phyloP scores from a whole-genome alignment of 257 asterid genomes.

The Galeopsis tetrahit region DNA sequence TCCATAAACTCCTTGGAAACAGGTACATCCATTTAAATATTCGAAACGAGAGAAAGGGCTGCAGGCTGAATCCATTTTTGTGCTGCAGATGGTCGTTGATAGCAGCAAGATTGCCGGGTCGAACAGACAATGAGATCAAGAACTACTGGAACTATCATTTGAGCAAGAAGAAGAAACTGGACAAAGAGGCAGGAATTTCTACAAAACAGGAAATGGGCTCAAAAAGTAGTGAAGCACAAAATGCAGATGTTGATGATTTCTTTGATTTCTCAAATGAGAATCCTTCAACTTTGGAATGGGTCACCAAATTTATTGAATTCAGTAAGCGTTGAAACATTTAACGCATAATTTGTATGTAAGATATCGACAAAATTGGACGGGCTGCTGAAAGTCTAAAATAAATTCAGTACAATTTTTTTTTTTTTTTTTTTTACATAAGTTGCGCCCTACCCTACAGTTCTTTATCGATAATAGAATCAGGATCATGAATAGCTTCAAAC shows the following conservation, averaged over 20 bases:
- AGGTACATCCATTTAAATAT: constrained; percentile 34
- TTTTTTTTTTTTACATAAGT: too few relatives aligned
- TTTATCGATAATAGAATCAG: too few relatives aligned
- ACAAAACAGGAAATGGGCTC: constrained; percentile 21
- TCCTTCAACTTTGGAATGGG: constrained; percentile 64
- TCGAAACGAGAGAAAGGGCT: not conserved
- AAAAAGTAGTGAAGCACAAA: constrained; percentile 14
- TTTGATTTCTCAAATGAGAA: constrained; percentile 65
- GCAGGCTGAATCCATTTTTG: constrained; percentile 12
- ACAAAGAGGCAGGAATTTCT: constrained; percentile 37
- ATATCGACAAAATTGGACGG: too few relatives aligned
- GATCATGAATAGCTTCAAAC: too few relatives aligned
- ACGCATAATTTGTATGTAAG: not conserved
- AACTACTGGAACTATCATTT: constrained; percentile 50
- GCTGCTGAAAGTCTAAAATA: too few relatives aligned
- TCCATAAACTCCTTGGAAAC: constrained; percentile 61
- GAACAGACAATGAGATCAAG: constrained; percentile 60
- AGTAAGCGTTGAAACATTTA: constrained; percentile 12
- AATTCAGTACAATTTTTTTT: too few relatives aligned
- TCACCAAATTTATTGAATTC: constrained; percentile 45
- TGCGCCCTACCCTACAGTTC: too few relatives aligned
- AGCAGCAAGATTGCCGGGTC: constrained; percentile 53
- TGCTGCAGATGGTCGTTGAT: constrained; percentile 46
- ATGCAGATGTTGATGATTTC: constrained; percentile 43
- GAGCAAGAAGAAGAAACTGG: constrained; percentile 47